These are phyloP conservation scores for Podila horticola DNA, from an alignment of 192 early-diverging fungal genomes.

Conservation along the genomic window DNA sequence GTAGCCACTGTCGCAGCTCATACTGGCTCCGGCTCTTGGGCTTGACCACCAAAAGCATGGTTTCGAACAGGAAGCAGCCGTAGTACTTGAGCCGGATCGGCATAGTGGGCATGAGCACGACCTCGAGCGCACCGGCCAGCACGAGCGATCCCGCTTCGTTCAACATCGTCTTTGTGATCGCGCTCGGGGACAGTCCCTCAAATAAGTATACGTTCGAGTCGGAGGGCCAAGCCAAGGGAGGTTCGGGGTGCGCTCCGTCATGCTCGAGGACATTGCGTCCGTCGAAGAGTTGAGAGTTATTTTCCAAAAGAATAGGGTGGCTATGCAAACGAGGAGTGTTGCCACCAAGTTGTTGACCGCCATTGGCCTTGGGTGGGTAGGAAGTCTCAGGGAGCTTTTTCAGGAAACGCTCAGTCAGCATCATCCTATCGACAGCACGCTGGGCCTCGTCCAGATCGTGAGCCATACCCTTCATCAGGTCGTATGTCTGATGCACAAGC, in stretches of 20 bases:
- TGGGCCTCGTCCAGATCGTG: slow-evolving; percentile 54
- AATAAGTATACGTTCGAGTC: no score
- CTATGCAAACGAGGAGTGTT: no score
- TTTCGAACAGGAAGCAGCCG: slow-evolving; percentile 72
- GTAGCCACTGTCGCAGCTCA: slow-evolving; percentile 74
- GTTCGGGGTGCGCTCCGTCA: no score
- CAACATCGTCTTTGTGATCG: slow-evolving; percentile 47
- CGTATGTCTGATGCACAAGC: slow-evolving; percentile 29
- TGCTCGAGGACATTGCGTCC: no score
- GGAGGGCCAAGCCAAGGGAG: no score
- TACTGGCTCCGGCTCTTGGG: slow-evolving; percentile 58
- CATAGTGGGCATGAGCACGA: slow-evolving; percentile 49
- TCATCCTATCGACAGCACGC: slow-evolving; percentile 37
- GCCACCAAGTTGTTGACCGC: not conserved
- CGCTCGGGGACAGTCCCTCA: slow-evolving; percentile 11
- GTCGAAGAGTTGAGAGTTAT: no score
- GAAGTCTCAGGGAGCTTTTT: slow-evolving; percentile 28
- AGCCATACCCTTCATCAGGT: slow-evolving; percentile 51
- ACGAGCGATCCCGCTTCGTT: slow-evolving; percentile 50
- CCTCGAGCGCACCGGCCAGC: slow-evolving; percentile 58
- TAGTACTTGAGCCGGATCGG: slow-evolving; percentile 57
- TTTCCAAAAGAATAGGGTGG: no score
- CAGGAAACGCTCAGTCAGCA: slow-evolving; percentile 41
- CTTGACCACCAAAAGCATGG: slow-evolving; percentile 68
- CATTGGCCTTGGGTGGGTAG: slow-evolving; percentile 16